Evolutionary conservation across 2,329 filamentous ascomycete species (phyloP).

Genomic region (Apiospora aurea): DNA sequence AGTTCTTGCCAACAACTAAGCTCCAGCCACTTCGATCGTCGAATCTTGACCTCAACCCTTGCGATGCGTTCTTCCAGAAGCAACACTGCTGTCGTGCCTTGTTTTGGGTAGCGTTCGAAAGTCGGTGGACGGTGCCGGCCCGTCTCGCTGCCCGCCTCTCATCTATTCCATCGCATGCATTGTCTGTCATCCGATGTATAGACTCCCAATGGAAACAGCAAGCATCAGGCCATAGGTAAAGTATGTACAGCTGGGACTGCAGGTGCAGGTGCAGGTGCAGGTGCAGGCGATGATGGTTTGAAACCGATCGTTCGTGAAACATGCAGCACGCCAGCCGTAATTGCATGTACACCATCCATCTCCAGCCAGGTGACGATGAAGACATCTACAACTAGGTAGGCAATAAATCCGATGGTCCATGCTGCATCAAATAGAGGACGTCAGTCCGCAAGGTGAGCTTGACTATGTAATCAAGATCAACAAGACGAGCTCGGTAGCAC

Average conservation of each 20-base stretch:
- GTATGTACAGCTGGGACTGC: slow-evolving; percentile 3
- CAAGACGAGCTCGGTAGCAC: not conserved
- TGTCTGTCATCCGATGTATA: not conserved
- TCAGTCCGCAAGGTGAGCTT: not conserved
- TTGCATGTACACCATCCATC: not conserved
- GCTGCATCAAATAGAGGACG: slow-evolving; percentile 3
- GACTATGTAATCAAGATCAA: not conserved
- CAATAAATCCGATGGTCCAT: not conserved
- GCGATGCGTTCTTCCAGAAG: not conserved
- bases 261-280: not conserved
- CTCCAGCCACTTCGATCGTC: slow-evolving; percentile 13
- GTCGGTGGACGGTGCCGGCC: not conserved
- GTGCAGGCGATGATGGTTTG: not conserved
- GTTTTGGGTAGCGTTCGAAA: slow-evolving; percentile 10
- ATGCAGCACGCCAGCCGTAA: slow-evolving; percentile 16
- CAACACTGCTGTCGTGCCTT: not conserved
- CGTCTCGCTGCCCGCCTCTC: not conserved
- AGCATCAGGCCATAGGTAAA: not conserved
- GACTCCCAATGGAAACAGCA: not conserved
- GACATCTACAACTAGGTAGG: no score
- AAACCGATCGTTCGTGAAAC: slow-evolving; percentile 6
- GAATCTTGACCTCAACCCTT: slow-evolving; percentile 7
- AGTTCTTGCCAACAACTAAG: slow-evolving; percentile 13
- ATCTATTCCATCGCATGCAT: not conserved
- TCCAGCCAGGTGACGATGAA: slow-evolving; percentile 3